A percentile compares a stretch with the other conserved stretches of the same genome.
These are phyloP conservation scores for Vaucheria bursata DNA, from an alignment of 352 stramenopile species.

Conservation along the genomic window DNA sequence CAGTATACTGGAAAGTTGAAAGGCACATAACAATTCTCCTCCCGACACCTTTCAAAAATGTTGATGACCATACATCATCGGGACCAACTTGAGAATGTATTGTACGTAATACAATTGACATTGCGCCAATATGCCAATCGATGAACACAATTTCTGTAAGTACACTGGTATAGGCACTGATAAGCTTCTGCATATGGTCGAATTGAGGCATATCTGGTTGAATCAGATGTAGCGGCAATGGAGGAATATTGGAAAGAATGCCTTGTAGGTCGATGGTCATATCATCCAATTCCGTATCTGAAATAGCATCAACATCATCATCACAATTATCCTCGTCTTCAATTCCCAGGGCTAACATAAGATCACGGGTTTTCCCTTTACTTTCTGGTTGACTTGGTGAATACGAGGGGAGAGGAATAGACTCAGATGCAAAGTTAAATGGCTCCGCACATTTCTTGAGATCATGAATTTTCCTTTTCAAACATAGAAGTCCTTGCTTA, in stretches of 20 bases:
- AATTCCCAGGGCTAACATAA: neutral
- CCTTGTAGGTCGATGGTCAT: constrained; percentile 32
- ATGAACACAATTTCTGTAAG: constrained; percentile 52
- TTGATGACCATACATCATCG: neutral
- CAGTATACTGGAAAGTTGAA: constrained; percentile 53
- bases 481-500: constrained; percentile 17
- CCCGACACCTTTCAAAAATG: constrained; percentile 15
- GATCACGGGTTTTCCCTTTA: too few species aligned
- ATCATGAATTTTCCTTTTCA: too few species aligned
- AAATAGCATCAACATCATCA: neutral
- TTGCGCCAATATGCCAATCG: constrained; percentile 55
- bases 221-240: constrained; percentile 52
- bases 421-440: too few species aligned
- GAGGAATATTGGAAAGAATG: constrained; percentile 54
- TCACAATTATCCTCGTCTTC: too few species aligned
- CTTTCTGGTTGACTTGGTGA: neutral
- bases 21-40: constrained; percentile 52
- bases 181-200: constrained; percentile 23
- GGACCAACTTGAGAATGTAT: too few species aligned
- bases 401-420: neutral
- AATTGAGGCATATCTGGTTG: neutral
- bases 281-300: neutral
- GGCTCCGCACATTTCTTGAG: too few species aligned
- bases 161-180: constrained; percentile 46
- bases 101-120: constrained; percentile 53